Percentiles rank a stretch among this genome's conserved stretches.
phyloP scores from a whole-genome alignment of 768 basidiomycete species.

The Serpula lacrymans region DNA sequence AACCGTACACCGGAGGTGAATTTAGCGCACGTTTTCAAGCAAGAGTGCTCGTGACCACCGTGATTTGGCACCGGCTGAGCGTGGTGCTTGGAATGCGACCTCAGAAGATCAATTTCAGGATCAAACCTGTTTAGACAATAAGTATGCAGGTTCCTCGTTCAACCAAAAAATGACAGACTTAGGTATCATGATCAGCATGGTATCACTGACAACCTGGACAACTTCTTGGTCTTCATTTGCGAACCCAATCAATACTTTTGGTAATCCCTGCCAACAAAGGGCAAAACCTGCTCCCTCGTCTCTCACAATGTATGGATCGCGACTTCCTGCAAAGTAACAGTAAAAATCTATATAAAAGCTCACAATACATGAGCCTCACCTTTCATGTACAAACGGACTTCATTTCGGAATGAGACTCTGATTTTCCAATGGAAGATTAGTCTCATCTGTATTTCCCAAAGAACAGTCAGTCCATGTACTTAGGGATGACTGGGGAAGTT shows the following conservation, averaged over 20 bases:
- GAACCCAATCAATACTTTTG: constrained; percentile 66
- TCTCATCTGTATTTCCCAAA: constrained; percentile 68
- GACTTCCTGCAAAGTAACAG: constrained; percentile 51
- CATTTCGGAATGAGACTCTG: constrained; percentile 60
- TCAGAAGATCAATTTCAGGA: too few relatives aligned
- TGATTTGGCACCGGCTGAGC: constrained; percentile 1
- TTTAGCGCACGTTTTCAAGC: constrained; percentile 77
- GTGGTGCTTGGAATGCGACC: too few relatives aligned
- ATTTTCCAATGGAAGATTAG: constrained; percentile 84
- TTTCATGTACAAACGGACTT: constrained; percentile 83
- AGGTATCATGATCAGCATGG: constrained; percentile 81
- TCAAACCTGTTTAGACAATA: too few relatives aligned
- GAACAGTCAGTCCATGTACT: constrained; percentile 7
- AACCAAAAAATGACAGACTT: constrained; percentile 53
- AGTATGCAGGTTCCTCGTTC: too few relatives aligned
- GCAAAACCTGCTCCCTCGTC: constrained; percentile 84
- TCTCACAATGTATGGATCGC: constrained; percentile 71
- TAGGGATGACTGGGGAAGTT: not conserved
- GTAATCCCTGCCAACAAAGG: constrained; percentile 76
- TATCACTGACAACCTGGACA: constrained; percentile 77
- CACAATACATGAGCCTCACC: constrained; percentile 39
- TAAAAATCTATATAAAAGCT: not conserved
- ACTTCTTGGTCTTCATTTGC: constrained; percentile 72
- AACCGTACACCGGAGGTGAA: constrained; percentile 82
- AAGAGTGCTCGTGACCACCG: constrained; percentile 27